Conservation (phyloP, 2,329 filamentous ascomycete species). For the Clarireedia sp. region DNA sequence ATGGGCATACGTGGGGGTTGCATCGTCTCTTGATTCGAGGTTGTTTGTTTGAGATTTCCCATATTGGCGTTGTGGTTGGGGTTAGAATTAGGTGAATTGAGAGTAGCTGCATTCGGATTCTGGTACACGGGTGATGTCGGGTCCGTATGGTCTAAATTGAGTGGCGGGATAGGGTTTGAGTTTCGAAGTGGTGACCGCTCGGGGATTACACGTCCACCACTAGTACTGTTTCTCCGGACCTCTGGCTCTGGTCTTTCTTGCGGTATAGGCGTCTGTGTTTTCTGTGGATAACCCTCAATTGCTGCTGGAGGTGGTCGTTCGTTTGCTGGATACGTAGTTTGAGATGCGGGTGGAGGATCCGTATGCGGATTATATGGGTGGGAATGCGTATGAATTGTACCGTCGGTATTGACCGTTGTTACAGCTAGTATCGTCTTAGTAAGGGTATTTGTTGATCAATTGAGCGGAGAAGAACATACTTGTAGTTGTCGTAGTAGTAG, state of each 20-base stretch:
- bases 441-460: too few species aligned
- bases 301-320: background rate
- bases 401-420: slow-evolving; percentile 8
- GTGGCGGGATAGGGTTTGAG: slow-evolving; percentile 2
- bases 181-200: slow-evolving; percentile 7
- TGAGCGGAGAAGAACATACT: background rate
- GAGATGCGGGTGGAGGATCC: slow-evolving; percentile 4
- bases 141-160: background rate
- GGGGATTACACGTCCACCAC: slow-evolving; percentile 5
- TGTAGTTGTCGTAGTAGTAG: slow-evolving; percentile 1
- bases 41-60: background rate
- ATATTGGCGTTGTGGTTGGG: background rate
- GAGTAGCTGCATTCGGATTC: background rate
- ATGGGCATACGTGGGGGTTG: background rate
- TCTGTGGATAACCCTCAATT: background rate
- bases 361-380: slow-evolving; percentile 7
- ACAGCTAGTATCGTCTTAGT: slow-evolving; percentile 4
- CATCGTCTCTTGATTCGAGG: background rate
- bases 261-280: background rate
- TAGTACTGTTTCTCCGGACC: slow-evolving; percentile 1
- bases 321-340: slow-evolving; percentile 1
- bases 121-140: background rate
- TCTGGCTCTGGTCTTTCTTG: background rate
- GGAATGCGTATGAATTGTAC: slow-evolving; percentile 1
- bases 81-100: background rate